Percentiles rank a stretch among this genome's conserved stretches.
phyloP scores from a whole-genome alignment of 208 protist species.

The Phytomonas sp. region DNA sequence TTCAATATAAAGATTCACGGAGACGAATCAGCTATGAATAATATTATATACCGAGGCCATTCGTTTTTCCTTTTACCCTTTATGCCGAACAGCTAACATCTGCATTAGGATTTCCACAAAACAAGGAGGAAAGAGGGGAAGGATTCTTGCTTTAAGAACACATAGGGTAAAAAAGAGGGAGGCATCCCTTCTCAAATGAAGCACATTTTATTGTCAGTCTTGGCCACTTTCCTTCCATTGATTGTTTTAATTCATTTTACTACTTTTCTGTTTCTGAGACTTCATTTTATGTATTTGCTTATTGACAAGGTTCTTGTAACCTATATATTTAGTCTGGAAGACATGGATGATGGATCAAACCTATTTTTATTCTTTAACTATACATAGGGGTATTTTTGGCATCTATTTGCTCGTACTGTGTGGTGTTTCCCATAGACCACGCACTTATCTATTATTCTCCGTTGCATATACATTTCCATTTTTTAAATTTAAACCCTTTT shows the following conservation, averaged over 20 bases:
- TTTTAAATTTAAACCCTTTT: not conserved
- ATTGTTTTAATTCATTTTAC: constrained; percentile 4
- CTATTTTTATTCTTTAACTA: not conserved
- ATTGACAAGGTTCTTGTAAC: not conserved
- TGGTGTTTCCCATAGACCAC: not conserved
- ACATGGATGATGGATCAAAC: not conserved
- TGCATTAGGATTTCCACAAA: not conserved
- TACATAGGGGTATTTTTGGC: not conserved
- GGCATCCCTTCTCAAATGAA: not conserved
- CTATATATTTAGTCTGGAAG: not conserved
- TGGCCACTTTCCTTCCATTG: not conserved
- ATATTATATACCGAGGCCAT: not conserved
- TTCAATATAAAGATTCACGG: not conserved
- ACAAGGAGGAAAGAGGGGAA: not conserved
- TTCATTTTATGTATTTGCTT: not conserved
- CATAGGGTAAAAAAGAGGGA: not conserved
- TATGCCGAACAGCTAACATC: not conserved
- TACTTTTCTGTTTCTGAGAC: not conserved
- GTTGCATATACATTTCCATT: not conserved
- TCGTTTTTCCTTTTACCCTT: not conserved
- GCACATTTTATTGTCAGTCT: not conserved
- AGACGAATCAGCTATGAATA: not conserved
- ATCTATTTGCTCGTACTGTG: not conserved
- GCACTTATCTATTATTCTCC: not conserved
- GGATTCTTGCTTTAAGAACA: not conserved